Evolutionary conservation across 1,139 yeast genomes (phyloP), one percentile per base, ranked within the genome.

Genomic region (Sugiyamaella xylanicola): DNA sequence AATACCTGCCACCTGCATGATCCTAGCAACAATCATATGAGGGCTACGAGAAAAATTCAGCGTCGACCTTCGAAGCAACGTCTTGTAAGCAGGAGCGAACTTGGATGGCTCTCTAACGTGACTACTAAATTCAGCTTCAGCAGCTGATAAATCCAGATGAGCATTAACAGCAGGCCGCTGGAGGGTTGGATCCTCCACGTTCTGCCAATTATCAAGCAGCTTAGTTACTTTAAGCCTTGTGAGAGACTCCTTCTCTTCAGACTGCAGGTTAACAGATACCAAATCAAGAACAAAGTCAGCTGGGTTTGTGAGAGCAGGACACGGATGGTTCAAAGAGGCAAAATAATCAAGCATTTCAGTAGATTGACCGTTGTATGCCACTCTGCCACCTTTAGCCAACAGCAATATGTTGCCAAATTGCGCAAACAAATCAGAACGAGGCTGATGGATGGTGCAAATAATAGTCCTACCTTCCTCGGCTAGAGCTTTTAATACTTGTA

Each of bases 391-490:
- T 65, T 82, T 83, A 0, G 89, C 87, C 29, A 89, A 72, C 45
- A 89, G 71, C 20, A 88, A 72, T 17, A 89, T 75, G 22, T 85
- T 80, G 4, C 90, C 93, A 73, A 89, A 87, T 53, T 73, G 73
- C 4, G 75, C 67, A 61, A 86, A 83, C 61, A 87, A 73, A 53
- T 82, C 86, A 22, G 83, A 83, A 61, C 87, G 80, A 0, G 97
- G 96, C 65, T 90, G 96, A 67, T 90, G 96, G 53, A 90, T 86
- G 0, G 96, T 88, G 65, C 88, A 75, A 37, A 90, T 81, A 11
- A 90, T 74, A 0, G 96, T 89, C 17, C 89, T 83, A 0, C 87
- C 85, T 53, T 80, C 79, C 13, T 77, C 75, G 0, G 90, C 83
- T 42, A 90, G 71, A 3, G 76, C 75, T 46, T 81, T 76, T 56